Evolutionary conservation across 2,329 filamentous ascomycete species (phyloP).

Genomic region (Fusarium phyllophilum): DNA sequence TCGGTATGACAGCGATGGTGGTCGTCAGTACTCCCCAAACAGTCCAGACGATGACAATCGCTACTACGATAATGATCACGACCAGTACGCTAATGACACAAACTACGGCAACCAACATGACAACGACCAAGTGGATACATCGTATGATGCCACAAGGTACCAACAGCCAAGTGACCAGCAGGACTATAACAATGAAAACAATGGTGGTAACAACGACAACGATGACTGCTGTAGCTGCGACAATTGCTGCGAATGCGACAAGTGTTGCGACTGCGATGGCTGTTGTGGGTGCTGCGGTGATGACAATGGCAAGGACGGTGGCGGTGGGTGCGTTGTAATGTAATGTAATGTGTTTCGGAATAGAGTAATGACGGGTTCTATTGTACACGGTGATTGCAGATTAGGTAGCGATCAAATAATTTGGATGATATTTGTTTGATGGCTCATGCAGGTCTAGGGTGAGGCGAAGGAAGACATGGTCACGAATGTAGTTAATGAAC

Average conservation of each 20-base stretch:
- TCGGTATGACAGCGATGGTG: neutral
- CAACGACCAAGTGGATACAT: neutral
- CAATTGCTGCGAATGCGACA: neutral
- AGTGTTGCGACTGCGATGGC: neutral
- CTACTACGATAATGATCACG: neutral
- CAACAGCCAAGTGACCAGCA: neutral
- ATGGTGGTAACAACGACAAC: neutral
- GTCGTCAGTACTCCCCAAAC: neutral
- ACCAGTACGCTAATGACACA: neutral
- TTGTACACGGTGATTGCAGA: neutral
- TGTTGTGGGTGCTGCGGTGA: neutral
- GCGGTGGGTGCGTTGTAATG: constrained; percentile 22
- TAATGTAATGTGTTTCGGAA: neutral
- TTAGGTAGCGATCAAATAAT: neutral
- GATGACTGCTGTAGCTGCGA: neutral
- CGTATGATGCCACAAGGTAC: neutral
- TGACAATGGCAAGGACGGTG: neutral
- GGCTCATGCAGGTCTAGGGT: neutral
- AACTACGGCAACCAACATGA: neutral
- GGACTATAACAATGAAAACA: neutral
- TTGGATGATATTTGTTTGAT: neutral
- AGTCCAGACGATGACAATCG: neutral
- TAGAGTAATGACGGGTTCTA: rapidly evolving
- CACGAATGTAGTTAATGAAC: neutral
- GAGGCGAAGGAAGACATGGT: too few species aligned